These are phyloP conservation scores for Euphorbia pulcherrima DNA, from an alignment of 345 rosid genomes.

Conservation along the genomic window DNA sequence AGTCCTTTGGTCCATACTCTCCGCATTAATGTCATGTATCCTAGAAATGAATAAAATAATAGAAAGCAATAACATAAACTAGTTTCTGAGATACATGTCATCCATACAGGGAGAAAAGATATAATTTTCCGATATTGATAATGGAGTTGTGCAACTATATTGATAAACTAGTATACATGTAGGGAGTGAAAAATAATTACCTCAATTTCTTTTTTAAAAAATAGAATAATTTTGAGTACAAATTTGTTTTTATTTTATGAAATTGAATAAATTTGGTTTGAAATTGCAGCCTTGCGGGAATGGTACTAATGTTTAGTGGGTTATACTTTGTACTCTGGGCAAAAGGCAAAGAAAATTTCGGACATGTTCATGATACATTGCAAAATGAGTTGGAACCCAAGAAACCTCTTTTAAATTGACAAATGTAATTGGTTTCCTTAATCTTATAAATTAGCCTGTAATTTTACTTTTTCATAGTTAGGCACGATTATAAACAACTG, in stretches of 20 bases:
- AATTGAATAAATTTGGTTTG: neutral
- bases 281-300: slow-evolving; percentile 65
- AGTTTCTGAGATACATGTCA: no score
- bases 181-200: no score
- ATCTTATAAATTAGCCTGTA: neutral
- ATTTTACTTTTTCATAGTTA: neutral
- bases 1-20: no score
- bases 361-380: slow-evolving; percentile 24
- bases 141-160: no score
- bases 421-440: neutral
- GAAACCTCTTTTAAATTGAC: slow-evolving; percentile 69
- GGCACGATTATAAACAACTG: neutral
- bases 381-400: slow-evolving; percentile 46
- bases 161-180: no score
- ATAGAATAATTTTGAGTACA: neutral
- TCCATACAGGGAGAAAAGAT: no score
- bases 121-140: no score
- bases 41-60: no score
- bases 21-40: no score
- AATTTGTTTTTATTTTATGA: neutral
- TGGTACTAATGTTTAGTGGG: slow-evolving; percentile 77
- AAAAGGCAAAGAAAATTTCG: slow-evolving; percentile 89
- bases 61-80: no score
- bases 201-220: no score
- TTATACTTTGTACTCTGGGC: slow-evolving; percentile 88